Evolutionary conservation across 2,329 filamentous ascomycete genomes (phyloP), one percentile per base, ranked within the genome.

Genomic region (Aspergillus arachidicola): DNA sequence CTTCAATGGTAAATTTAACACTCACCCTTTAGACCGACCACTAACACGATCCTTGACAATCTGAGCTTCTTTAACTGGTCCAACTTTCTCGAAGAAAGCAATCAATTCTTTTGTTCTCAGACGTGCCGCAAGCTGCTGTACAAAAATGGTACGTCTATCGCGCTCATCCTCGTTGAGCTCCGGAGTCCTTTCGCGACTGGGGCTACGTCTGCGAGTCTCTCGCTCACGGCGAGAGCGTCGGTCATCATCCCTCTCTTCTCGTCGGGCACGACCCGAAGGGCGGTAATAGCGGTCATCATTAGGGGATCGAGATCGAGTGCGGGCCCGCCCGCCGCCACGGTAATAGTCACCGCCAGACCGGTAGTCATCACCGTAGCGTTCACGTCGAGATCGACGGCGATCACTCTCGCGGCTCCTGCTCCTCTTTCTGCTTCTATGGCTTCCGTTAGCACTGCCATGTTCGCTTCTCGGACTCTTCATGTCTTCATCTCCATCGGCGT

Each of bases 11-110:
- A 57, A 59, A 32, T 32, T 3, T 64, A 53, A 43, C 12, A 78
- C 91, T 75, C 85, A 97, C 94, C 95, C 95, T 85, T 99, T 99
- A 66, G 94, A 97, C 81, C 95, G 92, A 72, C 93, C 92, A 81
- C 93, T 97, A 67, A 99, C 94, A 66, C 95, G 88, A 73, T 99
- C 95, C 81, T 98, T 98, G 59, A 99, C 95, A 74, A 99, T 99
- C 82, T 98, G 95, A 57, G 95, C 95, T 78, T 98, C 95, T 72
- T 95, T 96, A 60, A 99, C 95, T 45, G 92, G 89, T 67, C 95
- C 95, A 72, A 95, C 91, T 80, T 94, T 94, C 78, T 97, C 93
- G 75, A 99, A 99, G 79, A 99, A 99, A 66, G 89, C 87, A 78
- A 96, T 94, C 67, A 99, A 85, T 79, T 98, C 93, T 74, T 93